Evolutionary conservation across 768 basidiomycete species (phyloP), one percentile per base, ranked within the genome.

Genomic region (Suillus weaverae): DNA sequence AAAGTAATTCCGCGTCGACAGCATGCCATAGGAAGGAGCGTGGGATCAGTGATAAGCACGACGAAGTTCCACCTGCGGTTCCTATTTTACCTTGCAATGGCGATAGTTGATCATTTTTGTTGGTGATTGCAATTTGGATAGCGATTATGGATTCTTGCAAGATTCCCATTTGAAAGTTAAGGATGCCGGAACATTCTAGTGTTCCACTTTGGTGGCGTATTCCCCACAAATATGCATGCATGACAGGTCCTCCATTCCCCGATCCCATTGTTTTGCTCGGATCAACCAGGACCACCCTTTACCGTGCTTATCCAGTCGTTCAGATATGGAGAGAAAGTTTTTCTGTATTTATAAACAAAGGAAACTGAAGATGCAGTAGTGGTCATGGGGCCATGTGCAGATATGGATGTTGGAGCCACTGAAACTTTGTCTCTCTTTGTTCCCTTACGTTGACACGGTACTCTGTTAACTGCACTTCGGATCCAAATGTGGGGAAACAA

Each of bases 211-310:
- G 53, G 20, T 54, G 33, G 32, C 53, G 32, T 33, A 54, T 54
- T 54, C 20, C 20, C 11, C 20, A 54, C 32, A 54, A 6, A 33
- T 54, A 20, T 54, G 51, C 20, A 54, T 13, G 20, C 26, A 26
- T 30, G 38, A 30, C 38, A 59, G 14, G 14, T 60, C 53, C 33
- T 62, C 30, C 62, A 62, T 62, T 62, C 20, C 36, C 62, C 36
- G 54, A 59, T 60, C 20, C 56, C 36, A 39, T 62, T 62, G 57
- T 62, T 61, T 11, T 62, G 33, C 33, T 32, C 35, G 32, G 32
- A 54, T 54, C 32, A 54, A 53, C 9, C 30, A 30, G 16, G 18
- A 20, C 20, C 8, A 32, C 11, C 51, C 32, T 16, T 32, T 46
- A 3, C 32, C 53, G 53, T 33, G 32, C 51, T 33, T 33, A 10